phyloP scores from a whole-genome alignment of 1,139 yeast genomes.

The Suhomyces yuchorum region DNA sequence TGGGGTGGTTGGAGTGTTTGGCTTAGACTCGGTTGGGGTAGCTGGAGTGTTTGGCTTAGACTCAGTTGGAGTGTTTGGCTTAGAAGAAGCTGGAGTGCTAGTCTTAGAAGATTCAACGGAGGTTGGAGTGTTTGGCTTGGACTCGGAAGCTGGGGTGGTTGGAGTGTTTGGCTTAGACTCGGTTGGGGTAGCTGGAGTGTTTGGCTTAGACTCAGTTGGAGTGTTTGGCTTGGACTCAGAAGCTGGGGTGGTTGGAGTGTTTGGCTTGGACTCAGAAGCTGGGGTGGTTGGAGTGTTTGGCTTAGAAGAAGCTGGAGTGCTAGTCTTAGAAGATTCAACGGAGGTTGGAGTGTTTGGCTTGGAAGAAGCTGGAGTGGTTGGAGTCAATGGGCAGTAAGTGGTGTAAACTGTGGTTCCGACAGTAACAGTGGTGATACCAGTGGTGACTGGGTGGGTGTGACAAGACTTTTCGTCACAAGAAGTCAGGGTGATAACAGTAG shows the following conservation, averaged over 20 bases:
- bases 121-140: neutral
- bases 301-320: neutral
- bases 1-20: neutral
- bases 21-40: neutral
- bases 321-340: neutral
- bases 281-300: neutral
- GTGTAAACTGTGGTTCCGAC: slow-evolving; percentile 19
- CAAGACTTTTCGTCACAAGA: slow-evolving; percentile 24
- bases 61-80: neutral
- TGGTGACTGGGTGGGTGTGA: slow-evolving; percentile 24
- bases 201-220: neutral
- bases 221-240: neutral
- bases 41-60: neutral
- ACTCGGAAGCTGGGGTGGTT: neutral
- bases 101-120: neutral
- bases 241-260: neutral
- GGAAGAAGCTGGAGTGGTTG: slow-evolving; percentile 1
- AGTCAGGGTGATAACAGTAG: slow-evolving; percentile 24
- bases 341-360: neutral
- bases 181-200: neutral
- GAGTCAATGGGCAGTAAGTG: slow-evolving; percentile 24
- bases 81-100: neutral
- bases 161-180: neutral
- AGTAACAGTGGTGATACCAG: slow-evolving; percentile 31
- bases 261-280: neutral